Evolutionary conservation across 768 basidiomycete genomes (phyloP).

Genomic region (Suillus cothurnatus): DNA sequence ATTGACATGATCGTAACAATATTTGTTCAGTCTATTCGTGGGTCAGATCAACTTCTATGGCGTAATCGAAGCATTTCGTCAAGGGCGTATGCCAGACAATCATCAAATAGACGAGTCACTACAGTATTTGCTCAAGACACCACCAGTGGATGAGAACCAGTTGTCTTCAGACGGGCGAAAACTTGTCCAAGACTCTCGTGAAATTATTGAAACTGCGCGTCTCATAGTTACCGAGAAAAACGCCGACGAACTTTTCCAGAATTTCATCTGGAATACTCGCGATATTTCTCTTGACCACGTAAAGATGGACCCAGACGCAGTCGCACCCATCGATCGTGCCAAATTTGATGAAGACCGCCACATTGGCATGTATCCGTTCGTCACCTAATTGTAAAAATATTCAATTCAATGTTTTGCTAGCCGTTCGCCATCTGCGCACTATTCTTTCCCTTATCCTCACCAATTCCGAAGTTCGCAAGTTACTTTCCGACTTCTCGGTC

Average conservation of each 20-base stretch:
- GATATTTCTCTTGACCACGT: constrained; percentile 42
- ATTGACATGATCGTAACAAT: not conserved
- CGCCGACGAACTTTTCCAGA: constrained; percentile 87
- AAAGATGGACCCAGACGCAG: constrained; percentile 44
- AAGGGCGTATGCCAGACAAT: constrained; percentile 80
- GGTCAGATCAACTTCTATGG: constrained; percentile 73
- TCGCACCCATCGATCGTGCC: constrained; percentile 52
- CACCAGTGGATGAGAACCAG: constrained; percentile 61
- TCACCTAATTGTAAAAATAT: not conserved
- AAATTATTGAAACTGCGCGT: constrained; percentile 77
- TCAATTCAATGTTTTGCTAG: constrained; percentile 41
- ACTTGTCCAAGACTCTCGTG: constrained; percentile 74
- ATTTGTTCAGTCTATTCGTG: not conserved
- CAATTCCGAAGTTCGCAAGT: constrained; percentile 92
- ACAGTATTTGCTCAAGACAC: constrained; percentile 59
- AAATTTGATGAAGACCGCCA: constrained; percentile 61
- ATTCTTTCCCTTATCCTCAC: constrained; percentile 85
- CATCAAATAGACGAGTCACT: constrained; percentile 76
- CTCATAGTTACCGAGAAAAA: constrained; percentile 84
- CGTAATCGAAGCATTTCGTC: constrained; percentile 77
- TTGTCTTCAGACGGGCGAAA: constrained; percentile 78
- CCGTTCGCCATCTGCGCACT: constrained; percentile 85
- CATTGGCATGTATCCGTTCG: constrained; percentile 47
- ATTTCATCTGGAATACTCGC: constrained; percentile 82
- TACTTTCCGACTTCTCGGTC: constrained; percentile 74